Base-by-base conservation (phyloP, 2,329 filamentous ascomycete genomes). In the Verticillium dahliae region DNA sequence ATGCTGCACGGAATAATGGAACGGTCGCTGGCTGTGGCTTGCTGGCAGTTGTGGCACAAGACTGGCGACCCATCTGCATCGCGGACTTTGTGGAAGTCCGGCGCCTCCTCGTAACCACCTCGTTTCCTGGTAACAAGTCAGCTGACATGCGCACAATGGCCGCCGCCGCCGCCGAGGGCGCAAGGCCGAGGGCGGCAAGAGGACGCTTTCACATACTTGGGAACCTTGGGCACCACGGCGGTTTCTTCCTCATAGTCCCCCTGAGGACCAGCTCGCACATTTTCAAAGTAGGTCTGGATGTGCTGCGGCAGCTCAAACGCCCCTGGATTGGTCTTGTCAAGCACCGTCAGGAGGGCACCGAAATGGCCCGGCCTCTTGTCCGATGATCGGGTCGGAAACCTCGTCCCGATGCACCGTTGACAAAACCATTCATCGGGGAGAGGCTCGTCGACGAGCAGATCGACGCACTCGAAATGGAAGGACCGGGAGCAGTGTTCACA, bases 401-500 rank as follows among this genome's bases (percentile, higher is more conserved):
- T 78, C 81, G 66, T 78, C 79, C 60, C 79, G 60, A 83, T 76
- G 73, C 90, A 93, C 66, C 85, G 83, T 69, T 90, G 89, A 77
- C 94, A 98, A 74, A 84, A 95, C 91, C 92, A 98, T 69, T 92
- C 89, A 62, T 90, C 86, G 11, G 88, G 87, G 62, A 89, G 80
- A 60, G 82, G 80, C 58, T 85, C 82, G 61, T 87, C 82, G 67
- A 92, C 80, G 45, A 91, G 89, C 64, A 94, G 92, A 74, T 96
- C 90, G 67, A 95, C 86, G 73, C 95, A 98, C 63, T 85, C 83
- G 72, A 95, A 92, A 75, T 98, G 95, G 76, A 96, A 97, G 6
- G 93, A 91, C 67, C 91, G 87, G 63, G 89, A 85, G 77, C 95
- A 99, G 65, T 90, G 91, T 77, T 98, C 95, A 75, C 95, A 99